Percentiles rank a stretch among this genome's conserved stretches.
These are phyloP conservation scores for Viridothelium virens DNA, from an alignment of 495 filamentous ascomycete species.

Conservation along the genomic window DNA sequence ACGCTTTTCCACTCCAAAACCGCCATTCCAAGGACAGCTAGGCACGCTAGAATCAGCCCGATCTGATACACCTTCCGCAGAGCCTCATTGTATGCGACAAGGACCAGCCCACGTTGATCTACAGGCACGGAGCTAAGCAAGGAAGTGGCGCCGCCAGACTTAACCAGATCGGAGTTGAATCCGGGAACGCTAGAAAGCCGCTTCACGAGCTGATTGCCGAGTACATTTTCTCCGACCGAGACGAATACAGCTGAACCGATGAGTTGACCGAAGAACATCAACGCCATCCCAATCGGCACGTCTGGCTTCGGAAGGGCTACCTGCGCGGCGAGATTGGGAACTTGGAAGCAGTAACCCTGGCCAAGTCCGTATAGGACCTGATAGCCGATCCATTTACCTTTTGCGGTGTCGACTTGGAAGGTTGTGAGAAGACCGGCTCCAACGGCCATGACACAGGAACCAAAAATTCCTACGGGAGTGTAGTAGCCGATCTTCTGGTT, in stretches of 20 bases:
- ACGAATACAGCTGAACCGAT: conserved; percentile 11
- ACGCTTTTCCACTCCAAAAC: conserved; percentile 55
- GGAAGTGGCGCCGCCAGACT: no score
- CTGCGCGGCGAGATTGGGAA: background rate
- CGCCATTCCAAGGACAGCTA: conserved; percentile 43
- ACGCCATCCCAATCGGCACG: background rate
- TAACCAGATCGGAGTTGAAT: background rate
- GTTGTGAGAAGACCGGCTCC: conserved; percentile 23
- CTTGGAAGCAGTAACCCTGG: conserved; percentile 9
- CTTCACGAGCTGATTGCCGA: background rate
- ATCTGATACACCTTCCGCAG: conserved; percentile 48
- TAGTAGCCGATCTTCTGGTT: conserved; percentile 12
- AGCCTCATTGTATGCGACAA: conserved; percentile 52
- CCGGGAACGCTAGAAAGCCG: background rate
- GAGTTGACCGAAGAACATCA: background rate
- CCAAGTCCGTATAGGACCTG: conserved; percentile 15
- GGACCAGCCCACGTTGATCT: conserved; percentile 26
- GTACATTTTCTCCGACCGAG: conserved; percentile 11
- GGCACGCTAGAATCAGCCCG: conserved; percentile 46
- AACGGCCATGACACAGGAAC: conserved; percentile 20
- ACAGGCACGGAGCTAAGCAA: no score
- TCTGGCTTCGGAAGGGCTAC: background rate
- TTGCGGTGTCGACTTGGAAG: conserved; percentile 13
- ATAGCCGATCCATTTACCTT: conserved; percentile 15
- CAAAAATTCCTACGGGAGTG: conserved; percentile 17